Percentiles rank a stretch among this genome's conserved stretches.
Evolutionary conservation across 352 stramenopile genomes (phyloP).

Genomic region (Blastocystis sp.): DNA sequence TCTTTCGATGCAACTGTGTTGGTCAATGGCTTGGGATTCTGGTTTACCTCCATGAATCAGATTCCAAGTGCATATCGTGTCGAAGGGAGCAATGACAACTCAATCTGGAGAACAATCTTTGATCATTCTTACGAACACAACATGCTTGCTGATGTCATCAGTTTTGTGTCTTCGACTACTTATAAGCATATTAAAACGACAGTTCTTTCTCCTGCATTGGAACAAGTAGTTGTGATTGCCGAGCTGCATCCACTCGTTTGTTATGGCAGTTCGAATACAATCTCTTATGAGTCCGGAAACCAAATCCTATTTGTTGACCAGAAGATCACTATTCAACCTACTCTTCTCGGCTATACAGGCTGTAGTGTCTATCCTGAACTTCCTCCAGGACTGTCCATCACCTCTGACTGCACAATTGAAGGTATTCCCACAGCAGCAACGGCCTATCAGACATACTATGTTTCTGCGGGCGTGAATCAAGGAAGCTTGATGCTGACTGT

Average conservation of each 20-base stretch:
- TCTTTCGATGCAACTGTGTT: not conserved
- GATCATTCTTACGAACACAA: not conserved
- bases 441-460: not conserved
- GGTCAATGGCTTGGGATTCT: not conserved
- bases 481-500: not conserved
- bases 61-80: not conserved
- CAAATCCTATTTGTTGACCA: not conserved
- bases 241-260: not conserved
- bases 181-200: not conserved
- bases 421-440: not conserved
- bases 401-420: not conserved
- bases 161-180: not conserved
- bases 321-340: not conserved
- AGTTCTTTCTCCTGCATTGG: not conserved
- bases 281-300: not conserved
- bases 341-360: not conserved
- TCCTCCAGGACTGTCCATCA: not conserved
- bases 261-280: not conserved
- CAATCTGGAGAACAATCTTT: not conserved
- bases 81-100: not conserved
- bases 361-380: not conserved
- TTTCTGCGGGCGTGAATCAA: not conserved
- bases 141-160: not conserved
- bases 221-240: not conserved
- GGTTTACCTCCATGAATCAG: not conserved